These are phyloP conservation scores for Aspergillus saccharolyticus DNA, from an alignment of 495 filamentous ascomycete genomes.

Conservation along the genomic window DNA sequence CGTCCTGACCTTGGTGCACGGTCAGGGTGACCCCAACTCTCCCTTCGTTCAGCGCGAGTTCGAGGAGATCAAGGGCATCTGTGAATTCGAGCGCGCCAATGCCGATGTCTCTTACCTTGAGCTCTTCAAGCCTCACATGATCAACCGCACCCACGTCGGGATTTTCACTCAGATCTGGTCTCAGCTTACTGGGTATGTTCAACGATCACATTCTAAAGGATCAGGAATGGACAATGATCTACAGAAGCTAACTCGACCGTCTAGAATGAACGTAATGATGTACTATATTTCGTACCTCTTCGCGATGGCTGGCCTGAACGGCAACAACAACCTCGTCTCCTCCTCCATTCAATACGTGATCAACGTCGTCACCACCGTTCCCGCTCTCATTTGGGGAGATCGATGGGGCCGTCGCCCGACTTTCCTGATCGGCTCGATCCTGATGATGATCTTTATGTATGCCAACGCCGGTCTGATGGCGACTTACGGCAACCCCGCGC, in stretches of 20 bases:
- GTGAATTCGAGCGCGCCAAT: conserved; percentile 62
- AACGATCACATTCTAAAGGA: not conserved
- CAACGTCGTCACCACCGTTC: conserved; percentile 50
- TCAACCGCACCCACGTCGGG: conserved; percentile 70
- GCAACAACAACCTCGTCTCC: conserved; percentile 57
- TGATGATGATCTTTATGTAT: conserved; percentile 67
- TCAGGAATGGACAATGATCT: too few relatives aligned
- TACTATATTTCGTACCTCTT: conserved; percentile 63
- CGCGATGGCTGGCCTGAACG: conserved; percentile 62
- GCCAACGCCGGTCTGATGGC: conserved; percentile 67
- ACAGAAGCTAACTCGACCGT: not conserved
- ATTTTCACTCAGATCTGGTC: conserved; percentile 81
- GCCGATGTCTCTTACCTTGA: conserved; percentile 63
- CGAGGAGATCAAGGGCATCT: conserved; percentile 62
- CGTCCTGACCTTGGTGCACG: conserved; percentile 64
- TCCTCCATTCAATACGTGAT: conserved; percentile 71
- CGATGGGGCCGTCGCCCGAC: conserved; percentile 62
- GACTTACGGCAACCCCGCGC: conserved; percentile 45
- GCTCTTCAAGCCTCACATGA: conserved; percentile 64
- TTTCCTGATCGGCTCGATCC: conserved; percentile 56
- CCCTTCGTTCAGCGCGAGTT: conserved; percentile 62
- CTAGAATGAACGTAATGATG: conserved; percentile 56
- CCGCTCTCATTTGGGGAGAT: conserved; percentile 55
- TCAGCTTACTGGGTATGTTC: conserved; percentile 58
- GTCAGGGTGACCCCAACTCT: conserved; percentile 55